Conservation (phyloP, 805 yeast species). For the Wickerhamiella vanderwaltii region DNA sequence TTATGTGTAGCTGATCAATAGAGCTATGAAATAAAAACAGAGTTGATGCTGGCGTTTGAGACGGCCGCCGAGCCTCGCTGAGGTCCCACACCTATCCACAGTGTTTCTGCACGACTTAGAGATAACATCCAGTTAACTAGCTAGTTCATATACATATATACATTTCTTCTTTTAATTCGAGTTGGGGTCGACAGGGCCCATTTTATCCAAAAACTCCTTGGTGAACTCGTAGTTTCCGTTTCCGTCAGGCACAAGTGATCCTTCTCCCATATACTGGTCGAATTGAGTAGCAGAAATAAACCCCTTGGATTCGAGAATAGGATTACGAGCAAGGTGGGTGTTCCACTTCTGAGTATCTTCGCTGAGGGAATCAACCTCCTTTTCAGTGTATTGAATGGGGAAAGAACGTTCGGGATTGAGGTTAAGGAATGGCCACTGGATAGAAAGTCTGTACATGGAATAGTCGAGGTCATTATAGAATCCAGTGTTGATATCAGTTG, state of each 20-base stretch:
- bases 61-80: too few species aligned
- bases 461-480: constrained; percentile 22
- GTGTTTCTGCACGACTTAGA: too few species aligned
- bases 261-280: constrained; percentile 52
- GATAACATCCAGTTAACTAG: too few species aligned
- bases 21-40: too few species aligned
- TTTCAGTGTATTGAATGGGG: constrained; percentile 52
- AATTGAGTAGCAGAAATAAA: constrained; percentile 96
- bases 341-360: constrained; percentile 54
- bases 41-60: too few species aligned
- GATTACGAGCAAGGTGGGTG: constrained; percentile 50
- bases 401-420: constrained; percentile 26
- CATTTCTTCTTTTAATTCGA: too few species aligned
- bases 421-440: constrained; percentile 17
- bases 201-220: constrained; percentile 17
- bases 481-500: constrained; percentile 20
- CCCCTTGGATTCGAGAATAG: constrained; percentile 83
- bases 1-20: too few species aligned
- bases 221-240: constrained; percentile 41
- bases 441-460: constrained; percentile 16
- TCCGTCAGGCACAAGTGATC: constrained; percentile 49
- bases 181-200: constrained; percentile 15
- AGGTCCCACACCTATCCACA: too few species aligned
- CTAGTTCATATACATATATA: too few species aligned
- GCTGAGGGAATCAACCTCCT: constrained; percentile 46